A percentile compares a stretch with the other conserved stretches of the same genome.
Conservation (phyloP, 2,329 filamentous ascomycete species). For the Cladosporium sp. region DNA sequence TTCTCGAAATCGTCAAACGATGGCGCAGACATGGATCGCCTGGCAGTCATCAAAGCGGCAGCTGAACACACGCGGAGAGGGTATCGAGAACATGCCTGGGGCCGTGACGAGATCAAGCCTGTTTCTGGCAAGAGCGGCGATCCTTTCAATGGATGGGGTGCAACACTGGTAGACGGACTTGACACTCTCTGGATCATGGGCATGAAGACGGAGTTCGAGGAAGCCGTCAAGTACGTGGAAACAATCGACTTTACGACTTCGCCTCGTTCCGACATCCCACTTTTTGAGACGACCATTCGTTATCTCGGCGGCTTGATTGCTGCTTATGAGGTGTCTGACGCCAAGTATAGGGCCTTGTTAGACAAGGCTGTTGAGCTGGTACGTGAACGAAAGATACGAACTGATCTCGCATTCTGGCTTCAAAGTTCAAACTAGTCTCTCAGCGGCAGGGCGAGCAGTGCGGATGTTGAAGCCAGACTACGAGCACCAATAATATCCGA, state of each 20-base stretch:
- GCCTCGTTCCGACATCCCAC: constrained; percentile 69
- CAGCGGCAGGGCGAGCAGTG: too few species aligned
- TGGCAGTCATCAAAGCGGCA: constrained; percentile 69
- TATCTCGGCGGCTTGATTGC: constrained; percentile 84
- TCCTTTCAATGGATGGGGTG: constrained; percentile 90
- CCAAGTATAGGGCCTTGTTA: constrained; percentile 67
- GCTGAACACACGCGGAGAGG: constrained; percentile 79
- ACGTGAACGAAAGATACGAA: not conserved
- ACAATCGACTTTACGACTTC: constrained; percentile 82
- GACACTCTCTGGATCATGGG: constrained; percentile 90
- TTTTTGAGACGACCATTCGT: constrained; percentile 90
- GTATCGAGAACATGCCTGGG: constrained; percentile 78
- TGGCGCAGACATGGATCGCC: constrained; percentile 63
- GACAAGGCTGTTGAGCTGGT: constrained; percentile 78
- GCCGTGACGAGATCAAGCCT: constrained; percentile 82
- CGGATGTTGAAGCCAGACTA: too few species aligned
- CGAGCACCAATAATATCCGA: too few species aligned
- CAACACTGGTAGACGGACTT: constrained; percentile 78
- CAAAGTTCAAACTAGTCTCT: too few species aligned
- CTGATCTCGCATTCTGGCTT: too few species aligned
- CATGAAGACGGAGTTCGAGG: constrained; percentile 74
- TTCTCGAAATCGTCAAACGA: constrained; percentile 62
- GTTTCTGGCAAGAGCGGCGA: constrained; percentile 68
- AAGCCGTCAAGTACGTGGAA: constrained; percentile 69
- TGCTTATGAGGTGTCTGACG: constrained; percentile 83